Evolutionary conservation across 345 rosid genomes (phyloP).

Genomic region (Mangifera indica): DNA sequence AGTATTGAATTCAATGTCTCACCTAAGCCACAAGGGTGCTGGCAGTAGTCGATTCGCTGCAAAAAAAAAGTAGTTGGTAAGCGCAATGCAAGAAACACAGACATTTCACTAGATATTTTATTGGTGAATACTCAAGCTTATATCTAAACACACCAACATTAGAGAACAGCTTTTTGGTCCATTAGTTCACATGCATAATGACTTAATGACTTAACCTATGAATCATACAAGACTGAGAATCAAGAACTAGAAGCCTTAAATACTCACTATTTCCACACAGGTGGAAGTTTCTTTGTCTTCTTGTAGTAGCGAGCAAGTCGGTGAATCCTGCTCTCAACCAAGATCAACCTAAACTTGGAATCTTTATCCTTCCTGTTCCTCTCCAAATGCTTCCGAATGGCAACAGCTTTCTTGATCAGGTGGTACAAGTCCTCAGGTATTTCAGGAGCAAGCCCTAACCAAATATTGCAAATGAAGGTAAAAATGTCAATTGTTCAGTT

Average conservation of each 20-base stretch:
- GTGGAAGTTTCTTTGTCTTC: slow-evolving; percentile 94
- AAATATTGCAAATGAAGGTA: not conserved
- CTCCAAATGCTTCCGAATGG: slow-evolving; percentile 92
- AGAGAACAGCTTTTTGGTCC: not conserved
- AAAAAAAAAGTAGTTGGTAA: not conserved
- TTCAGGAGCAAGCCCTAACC: slow-evolving; percentile 79
- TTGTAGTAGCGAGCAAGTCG: slow-evolving; percentile 94
- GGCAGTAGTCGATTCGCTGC: slow-evolving; percentile 67
- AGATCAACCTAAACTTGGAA: slow-evolving; percentile 83
- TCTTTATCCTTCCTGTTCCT: slow-evolving; percentile 97
- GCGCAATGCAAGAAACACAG: no score
- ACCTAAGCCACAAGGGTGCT: slow-evolving; percentile 65
- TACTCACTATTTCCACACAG: slow-evolving; percentile 90
- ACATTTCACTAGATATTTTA: no score
- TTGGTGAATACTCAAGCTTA: no score
- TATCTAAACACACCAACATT: not conserved
- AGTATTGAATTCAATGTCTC: not conserved
- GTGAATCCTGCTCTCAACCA: slow-evolving; percentile 92
- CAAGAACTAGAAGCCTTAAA: not conserved
- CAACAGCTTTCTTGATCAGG: slow-evolving; percentile 89
- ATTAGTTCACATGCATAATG: no score
- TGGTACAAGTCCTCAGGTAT: slow-evolving; percentile 91
- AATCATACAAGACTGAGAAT: not conserved
- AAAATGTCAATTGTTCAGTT: not conserved
- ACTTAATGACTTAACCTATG: no score